Conservation (phyloP, 441 rosid genomes). For the Sinapis alba region DNA sequence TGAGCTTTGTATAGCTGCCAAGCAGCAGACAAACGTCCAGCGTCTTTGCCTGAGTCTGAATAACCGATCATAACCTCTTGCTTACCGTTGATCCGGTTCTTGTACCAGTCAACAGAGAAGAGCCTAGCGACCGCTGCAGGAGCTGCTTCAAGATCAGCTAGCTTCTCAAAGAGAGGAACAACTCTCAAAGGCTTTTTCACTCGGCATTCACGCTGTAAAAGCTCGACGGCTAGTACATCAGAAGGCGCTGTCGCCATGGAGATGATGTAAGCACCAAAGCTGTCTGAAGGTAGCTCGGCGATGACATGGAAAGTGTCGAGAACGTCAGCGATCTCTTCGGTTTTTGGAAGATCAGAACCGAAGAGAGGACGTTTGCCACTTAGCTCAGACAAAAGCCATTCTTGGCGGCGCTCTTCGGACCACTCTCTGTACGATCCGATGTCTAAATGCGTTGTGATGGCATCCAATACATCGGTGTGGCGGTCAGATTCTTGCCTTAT, state of each 20-base stretch:
- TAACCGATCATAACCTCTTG: constrained; percentile 99
- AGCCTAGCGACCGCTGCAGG: constrained; percentile 93
- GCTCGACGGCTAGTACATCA: constrained; percentile 96
- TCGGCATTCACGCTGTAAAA: constrained; percentile 89
- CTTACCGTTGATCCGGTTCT: constrained; percentile 80
- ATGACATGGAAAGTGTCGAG: constrained; percentile 82
- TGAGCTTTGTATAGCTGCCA: constrained; percentile 97
- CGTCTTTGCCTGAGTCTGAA: constrained; percentile 97
- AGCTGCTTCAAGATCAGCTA: constrained; percentile 94
- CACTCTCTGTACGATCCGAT: constrained; percentile 57
- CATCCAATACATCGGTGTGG: constrained; percentile 89
- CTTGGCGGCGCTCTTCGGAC: constrained; percentile 1
- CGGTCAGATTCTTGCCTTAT: constrained; percentile 96
- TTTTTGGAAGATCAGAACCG: constrained; percentile 84
- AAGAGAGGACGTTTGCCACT: constrained; percentile 89
- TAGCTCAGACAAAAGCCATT: constrained; percentile 54
- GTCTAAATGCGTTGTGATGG: constrained; percentile 80
- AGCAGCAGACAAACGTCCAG: constrained; percentile 93
- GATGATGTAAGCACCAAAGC: constrained; percentile 93
- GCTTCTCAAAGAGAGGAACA: constrained; percentile 93
- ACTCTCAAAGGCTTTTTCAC: constrained; percentile 87
- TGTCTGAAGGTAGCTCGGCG: constrained; percentile 85
- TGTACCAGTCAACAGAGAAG: constrained; percentile 92
- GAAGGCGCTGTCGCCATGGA: constrained; percentile 98
- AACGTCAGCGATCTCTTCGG: constrained; percentile 91